Evolutionary conservation across 805 yeast genomes (phyloP).

Genomic region (Pachysolen tannophilus): DNA sequence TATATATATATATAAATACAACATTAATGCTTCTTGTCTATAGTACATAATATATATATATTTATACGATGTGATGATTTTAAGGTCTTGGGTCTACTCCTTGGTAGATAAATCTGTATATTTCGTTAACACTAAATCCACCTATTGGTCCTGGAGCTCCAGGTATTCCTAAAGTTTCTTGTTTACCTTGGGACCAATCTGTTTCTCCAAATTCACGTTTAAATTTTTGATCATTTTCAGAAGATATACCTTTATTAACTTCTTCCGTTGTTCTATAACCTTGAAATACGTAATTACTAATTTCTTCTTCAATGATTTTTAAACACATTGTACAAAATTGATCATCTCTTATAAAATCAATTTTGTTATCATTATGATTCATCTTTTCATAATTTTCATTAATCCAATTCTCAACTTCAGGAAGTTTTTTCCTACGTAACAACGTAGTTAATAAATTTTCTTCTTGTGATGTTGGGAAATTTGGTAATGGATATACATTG

Average conservation of each 20-base stretch:
- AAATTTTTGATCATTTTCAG: conserved; percentile 1
- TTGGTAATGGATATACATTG: conserved; percentile 76
- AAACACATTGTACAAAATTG: conserved; percentile 61
- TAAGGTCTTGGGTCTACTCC: conserved; percentile 30
- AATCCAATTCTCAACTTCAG: conserved; percentile 89
- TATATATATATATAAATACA: too few species aligned
- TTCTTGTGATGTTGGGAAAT: conserved; percentile 79
- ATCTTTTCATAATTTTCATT: conserved; percentile 17
- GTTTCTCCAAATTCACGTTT: conserved; percentile 7
- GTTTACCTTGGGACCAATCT: too few species aligned
- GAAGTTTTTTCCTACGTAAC: conserved; percentile 77
- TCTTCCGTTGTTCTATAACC: conserved; percentile 54
- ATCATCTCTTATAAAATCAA: conserved; percentile 17
- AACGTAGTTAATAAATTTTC: conserved; percentile 79
- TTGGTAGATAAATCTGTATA: conserved; percentile 36
- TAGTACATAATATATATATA: too few species aligned
- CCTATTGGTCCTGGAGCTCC: conserved; percentile 10
- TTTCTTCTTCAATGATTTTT: conserved; percentile 29
- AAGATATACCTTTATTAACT: conserved; percentile 18
- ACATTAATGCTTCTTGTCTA: too few species aligned
- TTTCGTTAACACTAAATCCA: conserved; percentile 26
- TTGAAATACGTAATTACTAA: conserved; percentile 50
- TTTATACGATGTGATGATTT: too few species aligned
- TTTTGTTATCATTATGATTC: conserved; percentile 16
- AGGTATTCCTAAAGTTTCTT: conserved; percentile 5